These are phyloP conservation scores for Rostrohypoxylon terebratum DNA, from an alignment of 495 filamentous ascomycete genomes.

Conservation along the genomic window DNA sequence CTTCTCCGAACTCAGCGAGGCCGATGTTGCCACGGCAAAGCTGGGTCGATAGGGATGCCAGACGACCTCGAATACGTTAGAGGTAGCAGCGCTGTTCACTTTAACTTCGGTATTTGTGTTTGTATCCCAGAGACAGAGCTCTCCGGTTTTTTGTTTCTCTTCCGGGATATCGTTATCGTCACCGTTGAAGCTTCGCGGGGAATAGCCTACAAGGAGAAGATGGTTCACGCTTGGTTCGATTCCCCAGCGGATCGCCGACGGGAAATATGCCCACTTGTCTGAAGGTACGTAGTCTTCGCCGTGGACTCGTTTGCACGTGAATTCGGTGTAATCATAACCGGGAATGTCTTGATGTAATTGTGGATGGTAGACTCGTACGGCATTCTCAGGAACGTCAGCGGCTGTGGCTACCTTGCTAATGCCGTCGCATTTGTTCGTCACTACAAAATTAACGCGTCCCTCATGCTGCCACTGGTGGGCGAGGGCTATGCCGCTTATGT, in stretches of 20 bases:
- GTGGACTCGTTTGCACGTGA: slow-evolving; percentile 62
- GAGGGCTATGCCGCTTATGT: slow-evolving; percentile 53
- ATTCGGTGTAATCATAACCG: slow-evolving; percentile 50
- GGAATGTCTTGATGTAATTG: not conserved
- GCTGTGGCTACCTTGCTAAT: slow-evolving; percentile 63
- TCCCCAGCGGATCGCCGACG: slow-evolving; percentile 82
- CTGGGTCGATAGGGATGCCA: slow-evolving; percentile 75
- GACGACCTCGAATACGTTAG: slow-evolving; percentile 82
- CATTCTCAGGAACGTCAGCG: slow-evolving; percentile 59
- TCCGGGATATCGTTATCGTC: slow-evolving; percentile 67
- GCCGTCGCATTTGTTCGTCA: slow-evolving; percentile 61
- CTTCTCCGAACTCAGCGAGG: slow-evolving; percentile 56
- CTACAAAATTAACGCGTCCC: slow-evolving; percentile 78
- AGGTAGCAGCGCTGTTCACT: slow-evolving; percentile 64
- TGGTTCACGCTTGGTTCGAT: slow-evolving; percentile 59
- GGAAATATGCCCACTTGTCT: slow-evolving; percentile 69
- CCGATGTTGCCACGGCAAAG: slow-evolving; percentile 73
- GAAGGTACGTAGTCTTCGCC: slow-evolving; percentile 57
- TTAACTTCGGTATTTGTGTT: slow-evolving; percentile 58
- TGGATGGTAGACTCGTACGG: slow-evolving; percentile 61
- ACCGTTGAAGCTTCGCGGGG: slow-evolving; percentile 64
- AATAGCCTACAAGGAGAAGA: slow-evolving; percentile 81
- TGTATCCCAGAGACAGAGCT: slow-evolving; percentile 79
- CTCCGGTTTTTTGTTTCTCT: slow-evolving; percentile 66
- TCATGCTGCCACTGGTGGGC: slow-evolving; percentile 70